Evolutionary conservation across 169 alveolate genomes (phyloP).

Genomic region (Plasmodium chabaudi): DNA sequence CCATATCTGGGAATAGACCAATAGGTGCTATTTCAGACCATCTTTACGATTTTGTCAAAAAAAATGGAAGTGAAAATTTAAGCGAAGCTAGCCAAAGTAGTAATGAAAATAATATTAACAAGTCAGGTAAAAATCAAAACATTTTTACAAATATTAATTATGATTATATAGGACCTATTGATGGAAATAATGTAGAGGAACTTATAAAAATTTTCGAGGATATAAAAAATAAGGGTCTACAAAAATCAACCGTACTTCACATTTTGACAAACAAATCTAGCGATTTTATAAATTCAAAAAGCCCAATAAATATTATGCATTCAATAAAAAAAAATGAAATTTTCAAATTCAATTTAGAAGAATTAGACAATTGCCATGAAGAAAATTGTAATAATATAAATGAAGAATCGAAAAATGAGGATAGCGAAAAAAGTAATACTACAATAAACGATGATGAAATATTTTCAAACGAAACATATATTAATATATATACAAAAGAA

Average conservation of each 20-base stretch:
- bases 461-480: slow-evolving; percentile 73
- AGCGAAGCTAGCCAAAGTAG: neutral
- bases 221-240: slow-evolving; percentile 33
- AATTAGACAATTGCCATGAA: neutral
- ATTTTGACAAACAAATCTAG: slow-evolving; percentile 85
- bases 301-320: slow-evolving; percentile 86
- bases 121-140: slow-evolving; percentile 3
- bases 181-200: slow-evolving; percentile 86
- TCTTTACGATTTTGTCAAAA: slow-evolving; percentile 40
- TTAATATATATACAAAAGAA: slow-evolving; percentile 82
- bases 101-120: neutral
- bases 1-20: slow-evolving; percentile 78
- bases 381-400: neutral
- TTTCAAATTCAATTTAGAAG: slow-evolving; percentile 21
- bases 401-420: neutral
- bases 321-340: slow-evolving; percentile 70
- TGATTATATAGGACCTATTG: slow-evolving; percentile 85
- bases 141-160: slow-evolving; percentile 73
- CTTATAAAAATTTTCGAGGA: slow-evolving; percentile 75
- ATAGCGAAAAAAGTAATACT: neutral
- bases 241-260: slow-evolving; percentile 85
- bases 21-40: slow-evolving; percentile 76
- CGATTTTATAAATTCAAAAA: slow-evolving; percentile 84
- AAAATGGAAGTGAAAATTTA: neutral
- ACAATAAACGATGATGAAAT: neutral